These are phyloP conservation scores for Salix viminalis DNA, from an alignment of 345 rosid species.

Conservation along the genomic window DNA sequence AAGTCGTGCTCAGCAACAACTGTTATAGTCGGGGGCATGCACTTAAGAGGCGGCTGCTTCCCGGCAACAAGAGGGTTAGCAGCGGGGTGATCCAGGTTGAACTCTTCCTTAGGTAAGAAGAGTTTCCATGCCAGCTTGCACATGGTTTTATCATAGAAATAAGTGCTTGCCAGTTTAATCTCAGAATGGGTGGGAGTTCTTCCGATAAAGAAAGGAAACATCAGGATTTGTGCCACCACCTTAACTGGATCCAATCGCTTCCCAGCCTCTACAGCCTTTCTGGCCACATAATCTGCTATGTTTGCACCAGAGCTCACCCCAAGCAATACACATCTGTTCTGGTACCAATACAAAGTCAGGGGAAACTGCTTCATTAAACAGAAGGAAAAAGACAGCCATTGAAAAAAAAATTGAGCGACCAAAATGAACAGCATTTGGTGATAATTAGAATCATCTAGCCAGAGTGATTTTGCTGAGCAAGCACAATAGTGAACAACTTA, in stretches of 20 bases:
- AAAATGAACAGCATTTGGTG: not conserved
- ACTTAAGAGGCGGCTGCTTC: conserved; percentile 67
- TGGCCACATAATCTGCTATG: conserved; percentile 75
- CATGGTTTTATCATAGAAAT: conserved; percentile 83
- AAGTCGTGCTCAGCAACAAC: conserved; percentile 95
- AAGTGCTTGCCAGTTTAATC: conserved; percentile 77
- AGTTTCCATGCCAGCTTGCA: conserved; percentile 83
- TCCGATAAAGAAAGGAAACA: conserved; percentile 90
- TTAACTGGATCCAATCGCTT: conserved; percentile 69
- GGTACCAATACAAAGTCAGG: conserved; percentile 4
- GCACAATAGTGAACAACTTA: not conserved
- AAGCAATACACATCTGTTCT: conserved; percentile 79
- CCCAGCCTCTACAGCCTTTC: conserved; percentile 70
- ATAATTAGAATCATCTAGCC: not conserved
- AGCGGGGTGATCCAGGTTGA: conserved; percentile 75
- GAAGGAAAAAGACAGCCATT: not conserved
- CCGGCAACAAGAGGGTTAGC: conserved; percentile 76
- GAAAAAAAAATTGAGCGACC: not conserved
- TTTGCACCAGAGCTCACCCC: conserved; percentile 95
- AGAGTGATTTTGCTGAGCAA: not conserved
- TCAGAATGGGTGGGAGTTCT: conserved; percentile 77
- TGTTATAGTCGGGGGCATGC: conserved; percentile 87
- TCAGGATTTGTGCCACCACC: conserved; percentile 85
- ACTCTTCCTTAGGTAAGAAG: conserved; percentile 69
- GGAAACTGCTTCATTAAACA: not conserved